phyloP scores from a whole-genome alignment of 2,329 filamentous ascomycete species.

The Emmonsia crescens region DNA sequence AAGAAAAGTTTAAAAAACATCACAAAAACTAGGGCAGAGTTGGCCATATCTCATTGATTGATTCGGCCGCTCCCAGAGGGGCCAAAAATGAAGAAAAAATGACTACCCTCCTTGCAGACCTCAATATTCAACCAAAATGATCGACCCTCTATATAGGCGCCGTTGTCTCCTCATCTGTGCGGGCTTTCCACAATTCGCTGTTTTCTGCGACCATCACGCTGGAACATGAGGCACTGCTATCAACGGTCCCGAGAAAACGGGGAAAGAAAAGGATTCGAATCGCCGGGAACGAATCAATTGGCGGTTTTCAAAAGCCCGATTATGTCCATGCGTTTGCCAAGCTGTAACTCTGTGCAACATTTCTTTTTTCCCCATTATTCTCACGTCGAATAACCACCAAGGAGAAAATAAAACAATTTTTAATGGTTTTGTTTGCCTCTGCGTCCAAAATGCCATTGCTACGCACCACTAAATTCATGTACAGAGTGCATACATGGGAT shows the following conservation, averaged over 20 bases:
- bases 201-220: background rate
- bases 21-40: background rate
- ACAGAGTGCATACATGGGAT: background rate
- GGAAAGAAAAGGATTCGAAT: background rate
- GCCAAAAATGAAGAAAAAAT: background rate
- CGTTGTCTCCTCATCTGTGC: background rate
- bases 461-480: background rate
- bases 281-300: background rate
- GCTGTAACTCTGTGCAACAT: background rate
- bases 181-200: background rate
- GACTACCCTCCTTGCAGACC: background rate
- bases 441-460: background rate
- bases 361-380: background rate
- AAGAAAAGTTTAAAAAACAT: background rate
- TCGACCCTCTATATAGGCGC: background rate
- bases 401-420: background rate
- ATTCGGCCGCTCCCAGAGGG: background rate
- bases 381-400: background rate
- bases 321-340: background rate
- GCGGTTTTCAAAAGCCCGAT: background rate
- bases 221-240: background rate
- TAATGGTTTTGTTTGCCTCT: background rate
- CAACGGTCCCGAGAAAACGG: conserved; percentile 1
- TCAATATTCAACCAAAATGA: background rate
- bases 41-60: background rate